Evolutionary conservation across 257 asterid genomes (phyloP).

Genomic region (Misopates orontium): DNA sequence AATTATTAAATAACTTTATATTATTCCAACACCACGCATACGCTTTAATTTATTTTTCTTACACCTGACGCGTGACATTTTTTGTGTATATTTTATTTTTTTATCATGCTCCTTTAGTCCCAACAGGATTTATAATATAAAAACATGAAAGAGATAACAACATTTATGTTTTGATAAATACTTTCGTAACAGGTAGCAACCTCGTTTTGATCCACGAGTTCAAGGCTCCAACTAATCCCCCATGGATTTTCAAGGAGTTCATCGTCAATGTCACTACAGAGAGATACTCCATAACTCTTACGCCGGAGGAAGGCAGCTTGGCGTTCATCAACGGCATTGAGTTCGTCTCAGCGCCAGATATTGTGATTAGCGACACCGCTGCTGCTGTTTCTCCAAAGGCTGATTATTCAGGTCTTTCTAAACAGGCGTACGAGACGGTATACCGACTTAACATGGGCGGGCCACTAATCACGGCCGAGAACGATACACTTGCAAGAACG

Average conservation of each 20-base stretch:
- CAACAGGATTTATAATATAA: no score
- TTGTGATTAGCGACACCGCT: slow-evolving; percentile 39
- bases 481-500: slow-evolving; percentile 46
- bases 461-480: slow-evolving; percentile 29
- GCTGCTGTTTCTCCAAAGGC: slow-evolving; percentile 47
- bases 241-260: slow-evolving; percentile 36
- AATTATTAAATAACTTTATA: no score
- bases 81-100: no score
- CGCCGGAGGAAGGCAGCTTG: slow-evolving; percentile 36
- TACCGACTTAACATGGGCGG: slow-evolving; percentile 64
- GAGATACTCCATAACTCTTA: slow-evolving; percentile 39
- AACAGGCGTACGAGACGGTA: slow-evolving; percentile 35
- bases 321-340: slow-evolving; percentile 63
- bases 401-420: slow-evolving; percentile 38
- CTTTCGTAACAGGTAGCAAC: slow-evolving; percentile 25
- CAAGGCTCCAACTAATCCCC: slow-evolving; percentile 20
- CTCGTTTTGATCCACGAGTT: slow-evolving; percentile 51
- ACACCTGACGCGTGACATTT: no score
- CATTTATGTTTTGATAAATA: no score
- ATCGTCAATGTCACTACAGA: slow-evolving; percentile 57
- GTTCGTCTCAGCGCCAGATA: slow-evolving; percentile 58
- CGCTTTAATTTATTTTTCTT: no score
- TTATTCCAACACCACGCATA: no score
- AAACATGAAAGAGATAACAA: no score
- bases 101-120: no score